Conservation (phyloP, 495 filamentous ascomycete genomes). For the Penicillium soppii region DNA sequence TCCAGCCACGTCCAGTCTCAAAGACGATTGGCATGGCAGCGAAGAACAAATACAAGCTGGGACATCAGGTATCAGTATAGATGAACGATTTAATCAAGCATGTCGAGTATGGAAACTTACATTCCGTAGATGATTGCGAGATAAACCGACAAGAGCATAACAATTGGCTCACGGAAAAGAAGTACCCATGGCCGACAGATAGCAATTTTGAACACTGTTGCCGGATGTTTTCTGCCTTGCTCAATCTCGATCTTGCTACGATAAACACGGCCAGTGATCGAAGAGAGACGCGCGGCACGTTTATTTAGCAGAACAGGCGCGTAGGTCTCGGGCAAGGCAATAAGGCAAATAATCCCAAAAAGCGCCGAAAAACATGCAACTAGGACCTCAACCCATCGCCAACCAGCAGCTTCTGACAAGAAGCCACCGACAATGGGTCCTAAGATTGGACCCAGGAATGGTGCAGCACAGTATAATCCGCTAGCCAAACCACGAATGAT, state of each 20-base stretch:
- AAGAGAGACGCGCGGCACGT: slow-evolving; percentile 45
- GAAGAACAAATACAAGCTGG: slow-evolving; percentile 64
- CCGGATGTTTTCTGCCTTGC: background rate
- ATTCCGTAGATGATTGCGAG: slow-evolving; percentile 58
- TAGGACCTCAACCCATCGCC: slow-evolving; percentile 37
- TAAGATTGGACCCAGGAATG: slow-evolving; percentile 57
- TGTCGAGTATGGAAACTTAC: background rate
- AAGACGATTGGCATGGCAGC: slow-evolving; percentile 60
- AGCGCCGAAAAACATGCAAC: slow-evolving; percentile 6
- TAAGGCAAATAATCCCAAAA: slow-evolving; percentile 17
- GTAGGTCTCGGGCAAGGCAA: slow-evolving; percentile 58
- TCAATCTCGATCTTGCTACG: slow-evolving; percentile 43
- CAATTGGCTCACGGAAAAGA: slow-evolving; percentile 45
- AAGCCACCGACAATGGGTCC: slow-evolving; percentile 53
- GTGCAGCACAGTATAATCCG: slow-evolving; percentile 52
- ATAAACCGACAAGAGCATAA: slow-evolving; percentile 56
- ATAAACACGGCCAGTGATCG: slow-evolving; percentile 53
- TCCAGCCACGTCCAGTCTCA: slow-evolving; percentile 42
- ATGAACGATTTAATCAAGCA: no score
- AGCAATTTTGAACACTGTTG: slow-evolving; percentile 35
- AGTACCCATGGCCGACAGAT: slow-evolving; percentile 19
- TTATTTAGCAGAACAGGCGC: slow-evolving; percentile 51
- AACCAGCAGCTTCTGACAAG: slow-evolving; percentile 47
- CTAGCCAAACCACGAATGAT: slow-evolving; percentile 53
- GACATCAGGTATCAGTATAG: background rate